A percentile compares a stretch with the other conserved stretches of the same genome.
Conservation (phyloP, 106 monocot genomes). For the Platanthera zijinensis region DNA sequence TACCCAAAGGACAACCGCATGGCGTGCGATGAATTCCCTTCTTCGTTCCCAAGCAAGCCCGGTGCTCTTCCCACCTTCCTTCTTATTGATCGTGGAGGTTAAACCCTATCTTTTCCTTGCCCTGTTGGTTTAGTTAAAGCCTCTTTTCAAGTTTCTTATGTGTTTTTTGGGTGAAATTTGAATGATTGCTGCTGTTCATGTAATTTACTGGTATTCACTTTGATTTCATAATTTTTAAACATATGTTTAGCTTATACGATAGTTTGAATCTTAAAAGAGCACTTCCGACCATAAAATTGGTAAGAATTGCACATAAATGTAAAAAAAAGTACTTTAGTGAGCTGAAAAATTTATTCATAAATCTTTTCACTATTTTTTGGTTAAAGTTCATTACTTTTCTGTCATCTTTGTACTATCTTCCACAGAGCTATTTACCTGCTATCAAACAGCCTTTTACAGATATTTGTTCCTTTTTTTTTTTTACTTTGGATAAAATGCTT, state of each 20-base stretch:
- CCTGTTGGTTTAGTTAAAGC: background rate
- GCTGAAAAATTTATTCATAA: background rate
- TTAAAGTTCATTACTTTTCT: too few species aligned
- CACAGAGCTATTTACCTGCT: background rate
- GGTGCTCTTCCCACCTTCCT: conserved; percentile 79
- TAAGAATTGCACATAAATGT: background rate
- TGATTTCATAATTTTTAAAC: too few species aligned
- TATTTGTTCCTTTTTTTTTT: background rate
- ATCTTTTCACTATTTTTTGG: too few species aligned
- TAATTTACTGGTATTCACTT: background rate
- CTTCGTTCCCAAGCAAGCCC: conserved; percentile 46
- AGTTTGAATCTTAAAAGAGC: background rate
- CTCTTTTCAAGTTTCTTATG: background rate
- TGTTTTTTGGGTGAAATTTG: background rate
- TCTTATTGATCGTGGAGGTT: conserved; percentile 90
- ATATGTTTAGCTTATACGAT: background rate
- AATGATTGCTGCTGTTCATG: background rate
- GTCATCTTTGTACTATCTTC: background rate
- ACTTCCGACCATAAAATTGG: background rate
- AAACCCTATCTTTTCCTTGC: background rate
- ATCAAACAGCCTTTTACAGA: background rate
- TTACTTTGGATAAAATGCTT: background rate
- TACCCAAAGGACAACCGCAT: conserved; percentile 67
- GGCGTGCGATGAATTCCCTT: conserved; percentile 62
- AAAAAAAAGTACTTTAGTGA: background rate